Conservation (phyloP, 805 yeast species). For the Wickerhamiella azyma region DNA sequence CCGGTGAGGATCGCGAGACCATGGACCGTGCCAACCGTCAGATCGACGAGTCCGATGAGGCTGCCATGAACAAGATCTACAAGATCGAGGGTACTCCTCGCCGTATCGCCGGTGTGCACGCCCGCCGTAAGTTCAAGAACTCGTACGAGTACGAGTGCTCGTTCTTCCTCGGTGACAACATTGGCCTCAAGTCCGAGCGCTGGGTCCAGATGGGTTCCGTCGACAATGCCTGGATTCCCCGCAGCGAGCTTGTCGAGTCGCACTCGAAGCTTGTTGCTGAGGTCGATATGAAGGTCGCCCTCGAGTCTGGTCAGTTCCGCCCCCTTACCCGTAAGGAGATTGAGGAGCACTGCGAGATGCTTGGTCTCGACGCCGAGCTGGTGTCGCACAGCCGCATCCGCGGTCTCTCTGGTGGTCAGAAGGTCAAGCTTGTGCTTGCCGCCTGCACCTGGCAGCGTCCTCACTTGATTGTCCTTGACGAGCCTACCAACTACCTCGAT, state of each 20-base stretch:
- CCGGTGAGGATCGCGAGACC: conserved; percentile 99
- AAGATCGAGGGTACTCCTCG: conserved; percentile 97
- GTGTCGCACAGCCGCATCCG: conserved; percentile 99
- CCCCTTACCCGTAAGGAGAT: conserved; percentile 99
- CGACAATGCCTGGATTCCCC: conserved; percentile 99
- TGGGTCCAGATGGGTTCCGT: conserved; percentile 99
- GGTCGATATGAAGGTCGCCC: conserved; percentile 99
- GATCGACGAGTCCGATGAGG: conserved; percentile 92
- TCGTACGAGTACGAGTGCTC: conserved; percentile 99
- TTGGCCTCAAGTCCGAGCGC: conserved; percentile 97
- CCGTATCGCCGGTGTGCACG: conserved; percentile 85
- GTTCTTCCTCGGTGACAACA: conserved; percentile 94
- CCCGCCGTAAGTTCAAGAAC: conserved; percentile 99
- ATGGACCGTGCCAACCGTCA: conserved; percentile 99
- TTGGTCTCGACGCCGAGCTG: conserved; percentile 97
- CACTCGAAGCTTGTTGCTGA: conserved; percentile 99
- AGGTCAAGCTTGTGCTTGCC: conserved; percentile 98
- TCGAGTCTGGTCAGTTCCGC: conserved; percentile 99
- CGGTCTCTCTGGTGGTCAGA: conserved; percentile 99
- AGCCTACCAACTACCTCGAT: conserved; percentile 98
- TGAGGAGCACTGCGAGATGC: conserved; percentile 95
- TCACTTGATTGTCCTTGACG: conserved; percentile 97
- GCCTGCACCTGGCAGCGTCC: conserved; percentile 99
- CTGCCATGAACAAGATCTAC: conserved; percentile 98
- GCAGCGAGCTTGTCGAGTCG: conserved; percentile 94